Conservation (phyloP, 2,329 filamentous ascomycete species). For the Verticillium isaacii region DNA sequence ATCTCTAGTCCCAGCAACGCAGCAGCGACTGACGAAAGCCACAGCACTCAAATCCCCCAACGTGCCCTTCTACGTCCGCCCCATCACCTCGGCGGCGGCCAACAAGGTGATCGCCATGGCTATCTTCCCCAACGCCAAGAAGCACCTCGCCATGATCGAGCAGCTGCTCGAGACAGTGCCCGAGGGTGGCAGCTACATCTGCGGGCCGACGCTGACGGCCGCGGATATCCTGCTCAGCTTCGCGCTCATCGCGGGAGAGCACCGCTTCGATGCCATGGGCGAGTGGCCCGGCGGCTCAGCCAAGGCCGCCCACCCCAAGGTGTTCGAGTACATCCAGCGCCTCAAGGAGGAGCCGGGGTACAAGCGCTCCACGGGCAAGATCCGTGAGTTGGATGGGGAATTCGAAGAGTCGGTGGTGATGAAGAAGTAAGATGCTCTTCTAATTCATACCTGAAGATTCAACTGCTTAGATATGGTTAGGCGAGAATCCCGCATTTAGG, state of each 20-base stretch:
- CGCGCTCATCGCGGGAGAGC: constrained; percentile 39
- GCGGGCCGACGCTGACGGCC: constrained; percentile 43
- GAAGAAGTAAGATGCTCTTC: background rate
- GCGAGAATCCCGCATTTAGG: background rate
- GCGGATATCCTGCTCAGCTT: constrained; percentile 52
- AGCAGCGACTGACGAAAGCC: background rate
- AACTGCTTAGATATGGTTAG: background rate
- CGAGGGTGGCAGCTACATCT: constrained; percentile 39
- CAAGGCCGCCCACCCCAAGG: constrained; percentile 33
- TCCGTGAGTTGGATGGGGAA: constrained; percentile 42
- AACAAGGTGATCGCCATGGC: constrained; percentile 34
- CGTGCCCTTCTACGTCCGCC: constrained; percentile 50
- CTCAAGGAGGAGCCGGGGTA: constrained; percentile 44
- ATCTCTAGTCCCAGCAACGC: constrained; percentile 22
- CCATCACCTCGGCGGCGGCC: constrained; percentile 42
- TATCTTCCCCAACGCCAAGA: constrained; percentile 42
- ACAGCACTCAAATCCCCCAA: constrained; percentile 37
- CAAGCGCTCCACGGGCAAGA: constrained; percentile 40
- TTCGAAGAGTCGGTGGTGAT: constrained; percentile 13
- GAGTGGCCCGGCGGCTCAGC: constrained; percentile 32
- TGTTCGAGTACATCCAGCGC: constrained; percentile 41
- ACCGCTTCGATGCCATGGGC: constrained; percentile 33
- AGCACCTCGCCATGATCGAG: constrained; percentile 46
- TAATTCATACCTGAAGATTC: background rate
- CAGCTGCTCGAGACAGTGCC: constrained; percentile 39